Conservation (phyloP, 768 basidiomycete genomes). For the Sistotremastrum suecicum region DNA sequence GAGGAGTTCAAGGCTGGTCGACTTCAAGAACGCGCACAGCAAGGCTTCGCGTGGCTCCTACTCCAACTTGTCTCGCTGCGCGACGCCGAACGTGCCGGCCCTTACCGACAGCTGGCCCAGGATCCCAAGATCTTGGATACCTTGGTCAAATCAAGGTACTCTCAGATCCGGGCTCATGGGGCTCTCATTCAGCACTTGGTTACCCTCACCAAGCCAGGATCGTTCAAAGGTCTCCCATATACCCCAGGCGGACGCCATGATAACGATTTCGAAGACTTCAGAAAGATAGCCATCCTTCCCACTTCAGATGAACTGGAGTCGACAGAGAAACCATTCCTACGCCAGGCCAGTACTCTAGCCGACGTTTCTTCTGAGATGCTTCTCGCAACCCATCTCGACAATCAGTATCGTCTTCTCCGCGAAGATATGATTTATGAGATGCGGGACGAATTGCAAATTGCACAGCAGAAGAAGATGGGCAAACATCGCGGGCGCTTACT, state of each 20-base stretch:
- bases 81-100: conserved; percentile 13
- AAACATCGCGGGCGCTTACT: conserved; percentile 23
- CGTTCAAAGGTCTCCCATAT: conserved; percentile 12
- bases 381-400: conserved; percentile 40
- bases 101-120: conserved; percentile 26
- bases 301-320: conserved; percentile 43
- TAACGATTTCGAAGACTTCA: conserved; percentile 51
- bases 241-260: conserved; percentile 55
- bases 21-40: conserved; percentile 19
- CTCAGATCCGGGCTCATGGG: conserved; percentile 16
- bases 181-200: conserved; percentile 28
- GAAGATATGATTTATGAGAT: conserved; percentile 51
- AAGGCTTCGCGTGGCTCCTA: conserved; percentile 34
- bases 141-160: conserved; percentile 14
- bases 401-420: conserved; percentile 49
- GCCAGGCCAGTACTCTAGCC: conserved; percentile 28
- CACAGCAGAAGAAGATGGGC: conserved; percentile 25
- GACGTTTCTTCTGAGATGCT: conserved; percentile 23
- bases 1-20: conserved; percentile 7
- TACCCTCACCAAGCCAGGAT: conserved; percentile 13
- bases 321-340: conserved; percentile 31
- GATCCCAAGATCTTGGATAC: conserved; percentile 15
- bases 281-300: conserved; percentile 46
- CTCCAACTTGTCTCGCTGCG: conserved; percentile 31
- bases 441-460: conserved; percentile 37